A percentile compares a stretch with the other conserved stretches of the same genome.
Conservation (phyloP, 306 rosid species). For the Trifolium repens region DNA sequence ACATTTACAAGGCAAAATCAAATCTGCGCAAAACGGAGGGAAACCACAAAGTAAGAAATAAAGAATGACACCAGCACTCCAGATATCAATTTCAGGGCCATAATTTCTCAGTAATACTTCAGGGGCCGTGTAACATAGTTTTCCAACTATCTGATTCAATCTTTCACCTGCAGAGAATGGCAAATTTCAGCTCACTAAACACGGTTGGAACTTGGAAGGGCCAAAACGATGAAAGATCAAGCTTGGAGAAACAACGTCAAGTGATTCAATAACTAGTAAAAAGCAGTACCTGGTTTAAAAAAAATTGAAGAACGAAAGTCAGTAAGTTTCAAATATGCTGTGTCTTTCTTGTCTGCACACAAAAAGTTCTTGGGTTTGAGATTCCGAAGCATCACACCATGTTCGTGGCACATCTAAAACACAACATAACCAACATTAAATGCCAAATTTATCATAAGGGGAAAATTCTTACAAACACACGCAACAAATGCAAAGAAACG, state of each 20-base stretch:
- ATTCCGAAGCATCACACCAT: conserved; percentile 92
- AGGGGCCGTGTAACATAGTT: conserved; percentile 97
- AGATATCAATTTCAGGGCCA: conserved; percentile 89
- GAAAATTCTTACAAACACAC: not conserved
- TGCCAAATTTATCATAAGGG: conserved; percentile 13
- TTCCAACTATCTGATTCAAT: conserved; percentile 88
- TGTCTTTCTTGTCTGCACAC: conserved; percentile 80
- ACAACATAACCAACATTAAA: conserved; percentile 26
- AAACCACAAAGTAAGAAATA: conserved; percentile 89
- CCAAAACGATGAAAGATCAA: conserved; percentile 12
- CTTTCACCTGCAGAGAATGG: conserved; percentile 62
- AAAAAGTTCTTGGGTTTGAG: conserved; percentile 93
- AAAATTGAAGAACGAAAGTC: conserved; percentile 87
- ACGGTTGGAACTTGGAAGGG: conserved; percentile 30
- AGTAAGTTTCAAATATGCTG: conserved; percentile 73
- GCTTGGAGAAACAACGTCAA: not conserved
- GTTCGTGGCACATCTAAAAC: conserved; percentile 82
- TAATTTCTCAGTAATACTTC: conserved; percentile 83
- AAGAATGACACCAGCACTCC: conserved; percentile 97
- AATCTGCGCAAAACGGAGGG: conserved; percentile 99
- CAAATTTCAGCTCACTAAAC: conserved; percentile 34
- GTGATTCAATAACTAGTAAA: conserved; percentile 3
- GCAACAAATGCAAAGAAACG: not conserved
- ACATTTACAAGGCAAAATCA: conserved; percentile 44
- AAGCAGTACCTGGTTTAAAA: conserved; percentile 76